Evolutionary conservation across 2,329 filamentous ascomycete species (phyloP), one percentile per base, ranked within the genome.

Genomic region (Aspergillus sp.): DNA sequence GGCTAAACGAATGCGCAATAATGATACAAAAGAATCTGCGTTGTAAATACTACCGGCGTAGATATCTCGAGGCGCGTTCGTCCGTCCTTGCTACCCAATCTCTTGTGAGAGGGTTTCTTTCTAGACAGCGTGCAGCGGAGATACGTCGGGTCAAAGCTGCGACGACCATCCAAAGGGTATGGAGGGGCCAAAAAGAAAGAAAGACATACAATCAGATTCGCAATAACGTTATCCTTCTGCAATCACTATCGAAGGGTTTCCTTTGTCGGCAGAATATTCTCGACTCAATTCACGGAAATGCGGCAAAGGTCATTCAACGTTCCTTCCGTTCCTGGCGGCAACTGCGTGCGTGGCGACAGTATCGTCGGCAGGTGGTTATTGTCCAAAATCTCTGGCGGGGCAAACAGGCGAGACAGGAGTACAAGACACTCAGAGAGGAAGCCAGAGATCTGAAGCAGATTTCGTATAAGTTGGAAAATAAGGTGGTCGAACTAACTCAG

Each of bases 21-120:
- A 90, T 99, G 87, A 99, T 99, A 56, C 95, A 99, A 77, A 99
- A 99, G 87, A 99, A 99, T 71, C 79, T 99, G 56, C 89, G 88
- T 63, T 92, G 91, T 73, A 96, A 96, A 77, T 98, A 96, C 79
- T 97, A 97, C 77, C 88, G 95, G 57, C 89, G 89, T 67, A 90
- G 89, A 69, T 99, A 96, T 73, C 83, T 99, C 44, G 90, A 95
- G 64, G 91, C 92, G 54, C 87, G 93, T 50, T 84, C 89, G 57
- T 87, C 92, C 19, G 88, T 99, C 63, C 82, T 96, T 61, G 80
- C 82, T 45, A 88, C 93, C 62, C 95, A 99, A 76, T 85, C 93
- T 47, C 82, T 88, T 56, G 83, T 87, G 61, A 84, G 95, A 69
- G 93, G 89, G 37, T 89, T 88, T 75, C 82, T 91, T 70, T 90